phyloP scores from a whole-genome alignment of 1,139 yeast species.

The Debaryomyces sp. region DNA sequence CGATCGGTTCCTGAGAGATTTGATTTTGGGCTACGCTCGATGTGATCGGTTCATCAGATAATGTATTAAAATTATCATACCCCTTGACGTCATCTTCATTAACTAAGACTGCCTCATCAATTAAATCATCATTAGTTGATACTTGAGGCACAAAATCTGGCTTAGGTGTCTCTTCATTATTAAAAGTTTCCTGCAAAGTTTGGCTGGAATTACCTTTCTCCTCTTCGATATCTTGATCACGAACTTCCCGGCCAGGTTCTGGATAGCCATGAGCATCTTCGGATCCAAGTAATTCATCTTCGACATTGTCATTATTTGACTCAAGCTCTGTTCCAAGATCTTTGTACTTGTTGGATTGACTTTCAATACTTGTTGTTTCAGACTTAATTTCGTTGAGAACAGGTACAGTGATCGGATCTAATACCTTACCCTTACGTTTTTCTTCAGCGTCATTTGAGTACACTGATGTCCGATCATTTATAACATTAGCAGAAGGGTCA shows the following conservation, averaged over 20 bases:
- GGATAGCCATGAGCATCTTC: not conserved
- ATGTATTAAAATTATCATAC: not conserved
- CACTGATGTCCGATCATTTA: conserved; percentile 1
- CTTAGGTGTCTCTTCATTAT: not conserved
- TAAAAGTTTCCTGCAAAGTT: not conserved
- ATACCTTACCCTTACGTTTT: conserved; percentile 2
- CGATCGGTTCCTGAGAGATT: not conserved
- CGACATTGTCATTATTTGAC: conserved; percentile 10
- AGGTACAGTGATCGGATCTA: conserved; percentile 15
- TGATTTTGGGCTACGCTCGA: not conserved
- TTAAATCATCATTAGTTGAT: not conserved
- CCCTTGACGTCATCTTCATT: not conserved
- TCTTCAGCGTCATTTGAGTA: not conserved
- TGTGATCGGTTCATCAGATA: not conserved
- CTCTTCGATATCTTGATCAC: not conserved
- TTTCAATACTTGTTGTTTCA: conserved; percentile 11
- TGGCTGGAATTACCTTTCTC: not conserved
- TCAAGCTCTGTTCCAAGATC: not conserved
- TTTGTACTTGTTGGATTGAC: not conserved
- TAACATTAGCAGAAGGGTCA: conserved; percentile 6
- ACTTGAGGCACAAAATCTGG: not conserved
- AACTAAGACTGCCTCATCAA: not conserved
- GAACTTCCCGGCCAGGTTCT: not conserved
- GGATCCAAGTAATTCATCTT: conserved; percentile 9
- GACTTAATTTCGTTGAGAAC: conserved; percentile 15